Evolutionary conservation across 176 grass and related monocot species (phyloP).

Genomic region (Tillandsia fasciculata): DNA sequence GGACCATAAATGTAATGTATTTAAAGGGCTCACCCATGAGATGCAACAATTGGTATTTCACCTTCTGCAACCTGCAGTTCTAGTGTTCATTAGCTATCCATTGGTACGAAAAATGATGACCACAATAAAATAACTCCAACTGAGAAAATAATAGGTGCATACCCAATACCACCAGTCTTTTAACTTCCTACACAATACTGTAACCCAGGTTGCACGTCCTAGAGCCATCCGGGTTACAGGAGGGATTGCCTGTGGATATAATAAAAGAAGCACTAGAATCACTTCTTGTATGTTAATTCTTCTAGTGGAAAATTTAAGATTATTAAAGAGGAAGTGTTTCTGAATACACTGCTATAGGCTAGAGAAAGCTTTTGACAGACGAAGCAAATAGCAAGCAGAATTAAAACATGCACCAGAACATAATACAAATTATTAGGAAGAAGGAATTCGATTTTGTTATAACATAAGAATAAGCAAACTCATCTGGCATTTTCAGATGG

Average conservation of each 20-base stretch:
- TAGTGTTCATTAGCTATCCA: conserved; percentile 29
- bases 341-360: neutral
- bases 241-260: conserved; percentile 64
- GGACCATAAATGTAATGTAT: conserved; percentile 4
- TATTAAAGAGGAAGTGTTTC: neutral
- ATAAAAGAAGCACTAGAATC: conserved; percentile 18
- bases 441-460: no score
- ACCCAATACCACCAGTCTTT: conserved; percentile 99
- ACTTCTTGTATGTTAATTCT: neutral
- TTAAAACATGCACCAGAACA: no score
- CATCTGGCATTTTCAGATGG: no score
- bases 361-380: neutral
- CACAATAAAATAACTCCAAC: conserved; percentile 9
- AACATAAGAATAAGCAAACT: no score
- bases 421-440: no score
- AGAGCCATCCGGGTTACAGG: conserved; percentile 69
- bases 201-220: conserved; percentile 69
- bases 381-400: no score
- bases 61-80: conserved; percentile 81
- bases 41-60: conserved; percentile 65
- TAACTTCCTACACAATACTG: conserved; percentile 77
- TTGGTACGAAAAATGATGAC: neutral
- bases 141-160: conserved; percentile 21
- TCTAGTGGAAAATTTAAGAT: neutral
- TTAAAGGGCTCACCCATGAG: conserved; percentile 62